These are phyloP conservation scores for Marasmius tenuissimus DNA, from an alignment of 1,284 basidiomycete genomes.

Conservation along the genomic window DNA sequence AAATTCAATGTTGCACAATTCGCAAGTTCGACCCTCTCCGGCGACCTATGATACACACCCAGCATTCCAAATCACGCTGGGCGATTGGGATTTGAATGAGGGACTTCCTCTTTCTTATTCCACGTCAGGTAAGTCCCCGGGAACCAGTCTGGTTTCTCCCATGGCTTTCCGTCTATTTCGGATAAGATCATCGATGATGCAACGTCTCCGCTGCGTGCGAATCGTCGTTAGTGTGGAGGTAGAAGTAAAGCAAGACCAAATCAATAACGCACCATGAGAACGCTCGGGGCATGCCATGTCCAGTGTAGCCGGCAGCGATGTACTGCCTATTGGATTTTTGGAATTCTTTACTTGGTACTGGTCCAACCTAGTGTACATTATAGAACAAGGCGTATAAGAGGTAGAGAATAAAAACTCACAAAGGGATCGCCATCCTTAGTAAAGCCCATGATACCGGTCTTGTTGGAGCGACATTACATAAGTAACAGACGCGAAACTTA, in stretches of 20 bases:
- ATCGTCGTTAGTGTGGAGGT: conserved; percentile 1
- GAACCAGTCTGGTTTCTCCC: conserved; percentile 61
- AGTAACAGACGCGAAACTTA: conserved; percentile 10
- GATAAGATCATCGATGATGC: conserved; percentile 65
- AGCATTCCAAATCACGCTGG: too few species aligned
- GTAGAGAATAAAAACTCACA: conserved; percentile 41
- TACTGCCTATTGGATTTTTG: conserved; percentile 55
- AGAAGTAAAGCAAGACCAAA: neutral
- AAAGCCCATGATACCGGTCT: conserved; percentile 83
- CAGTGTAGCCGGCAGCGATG: conserved; percentile 73
- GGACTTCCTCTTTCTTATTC: conserved; percentile 2
- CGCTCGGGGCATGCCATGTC: conserved; percentile 82
- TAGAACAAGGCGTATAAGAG: neutral
- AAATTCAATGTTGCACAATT: too few species aligned
- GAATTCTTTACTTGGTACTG: conserved; percentile 38
- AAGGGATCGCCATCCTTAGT: conserved; percentile 68
- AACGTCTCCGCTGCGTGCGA: conserved; percentile 59
- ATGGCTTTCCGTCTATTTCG: conserved; percentile 47
- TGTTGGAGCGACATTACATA: conserved; percentile 22
- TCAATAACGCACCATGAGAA: conserved; percentile 58
- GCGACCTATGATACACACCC: too few species aligned
- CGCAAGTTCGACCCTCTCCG: too few species aligned
- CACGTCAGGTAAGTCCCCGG: conserved; percentile 62
- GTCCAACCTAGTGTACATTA: conserved; percentile 57
- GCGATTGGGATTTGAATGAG: too few species aligned